These are phyloP conservation scores for Cephaloascus albidus DNA, from an alignment of 805 yeast species.

Conservation along the genomic window DNA sequence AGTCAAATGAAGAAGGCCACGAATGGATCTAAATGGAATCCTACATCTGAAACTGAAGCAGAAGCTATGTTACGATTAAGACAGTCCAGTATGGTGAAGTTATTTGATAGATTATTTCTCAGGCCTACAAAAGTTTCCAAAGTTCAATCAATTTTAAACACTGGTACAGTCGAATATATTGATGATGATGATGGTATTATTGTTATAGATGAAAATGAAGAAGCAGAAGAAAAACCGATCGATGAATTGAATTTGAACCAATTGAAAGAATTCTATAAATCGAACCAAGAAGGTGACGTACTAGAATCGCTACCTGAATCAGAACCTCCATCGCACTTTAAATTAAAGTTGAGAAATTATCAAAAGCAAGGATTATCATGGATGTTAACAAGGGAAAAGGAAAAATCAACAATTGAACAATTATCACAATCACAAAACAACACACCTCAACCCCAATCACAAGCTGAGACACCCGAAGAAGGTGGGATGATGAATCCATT, in stretches of 20 bases:
- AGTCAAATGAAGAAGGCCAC: slow-evolving; percentile 11
- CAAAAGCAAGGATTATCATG: slow-evolving; percentile 82
- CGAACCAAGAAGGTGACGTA: slow-evolving; percentile 57
- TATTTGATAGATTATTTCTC: slow-evolving; percentile 44
- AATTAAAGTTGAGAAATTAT: slow-evolving; percentile 56
- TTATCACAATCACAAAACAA: slow-evolving; percentile 16
- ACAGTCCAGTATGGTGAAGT: slow-evolving; percentile 42
- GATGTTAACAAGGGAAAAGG: slow-evolving; percentile 79
- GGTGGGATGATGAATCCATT: slow-evolving; percentile 68
- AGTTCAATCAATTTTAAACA: slow-evolving; percentile 5
- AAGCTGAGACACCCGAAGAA: no score
- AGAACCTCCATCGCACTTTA: slow-evolving; percentile 45
- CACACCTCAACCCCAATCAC: slow-evolving; percentile 9
- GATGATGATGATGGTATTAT: slow-evolving; percentile 4
- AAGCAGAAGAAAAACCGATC: slow-evolving; percentile 11
- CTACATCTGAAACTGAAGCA: slow-evolving; percentile 39
- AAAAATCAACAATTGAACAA: slow-evolving; percentile 12
- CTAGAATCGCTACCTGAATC: slow-evolving; percentile 53
- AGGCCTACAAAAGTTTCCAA: slow-evolving; percentile 10
- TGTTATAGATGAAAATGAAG: slow-evolving; percentile 7
- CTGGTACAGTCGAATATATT: slow-evolving; percentile 3
- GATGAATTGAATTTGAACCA: slow-evolving; percentile 59
- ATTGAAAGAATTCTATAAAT: slow-evolving; percentile 61
- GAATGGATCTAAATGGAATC: slow-evolving; percentile 6
- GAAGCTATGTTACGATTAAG: slow-evolving; percentile 43